These are phyloP conservation scores for Phyllosticta citrichinensis DNA, from an alignment of 2,329 filamentous ascomycete species.

Conservation along the genomic window DNA sequence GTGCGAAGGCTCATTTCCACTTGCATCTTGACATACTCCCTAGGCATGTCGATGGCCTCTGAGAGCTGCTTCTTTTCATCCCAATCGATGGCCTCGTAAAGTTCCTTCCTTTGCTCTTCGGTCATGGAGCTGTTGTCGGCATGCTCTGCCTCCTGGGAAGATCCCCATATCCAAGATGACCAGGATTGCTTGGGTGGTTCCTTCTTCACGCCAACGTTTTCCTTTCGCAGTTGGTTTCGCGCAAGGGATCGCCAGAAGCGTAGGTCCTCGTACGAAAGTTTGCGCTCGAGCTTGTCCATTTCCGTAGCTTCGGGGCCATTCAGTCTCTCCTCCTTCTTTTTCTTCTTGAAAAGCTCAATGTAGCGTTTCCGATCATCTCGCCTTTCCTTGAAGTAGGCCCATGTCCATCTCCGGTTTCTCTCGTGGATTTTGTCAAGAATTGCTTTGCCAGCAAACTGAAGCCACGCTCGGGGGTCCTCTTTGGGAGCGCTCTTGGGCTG, in stretches of 20 bases:
- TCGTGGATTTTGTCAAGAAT: slow-evolving; percentile 93
- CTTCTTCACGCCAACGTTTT: slow-evolving; percentile 83
- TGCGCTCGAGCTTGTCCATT: slow-evolving; percentile 68
- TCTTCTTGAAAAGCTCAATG: slow-evolving; percentile 93
- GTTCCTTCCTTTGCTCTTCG: slow-evolving; percentile 88
- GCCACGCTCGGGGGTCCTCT: slow-evolving; percentile 86
- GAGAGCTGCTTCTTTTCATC: slow-evolving; percentile 88
- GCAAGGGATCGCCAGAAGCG: slow-evolving; percentile 95
- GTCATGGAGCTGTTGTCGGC: slow-evolving; percentile 79
- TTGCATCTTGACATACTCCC: slow-evolving; percentile 87
- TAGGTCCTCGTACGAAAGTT: slow-evolving; percentile 86
- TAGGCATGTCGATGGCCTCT: slow-evolving; percentile 78
- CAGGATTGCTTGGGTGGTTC: slow-evolving; percentile 70
- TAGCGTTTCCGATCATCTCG: slow-evolving; percentile 82
- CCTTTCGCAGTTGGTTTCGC: slow-evolving; percentile 87
- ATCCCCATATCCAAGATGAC: slow-evolving; percentile 84
- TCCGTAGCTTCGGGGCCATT: slow-evolving; percentile 61
- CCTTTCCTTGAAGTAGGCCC: slow-evolving; percentile 89
- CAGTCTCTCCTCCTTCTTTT: slow-evolving; percentile 59
- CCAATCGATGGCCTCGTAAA: slow-evolving; percentile 97
- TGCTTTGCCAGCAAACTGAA: slow-evolving; percentile 81
- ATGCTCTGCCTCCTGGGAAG: slow-evolving; percentile 50
- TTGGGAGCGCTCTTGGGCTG: slow-evolving; percentile 79
- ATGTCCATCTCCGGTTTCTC: slow-evolving; percentile 84
- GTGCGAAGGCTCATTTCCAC: slow-evolving; percentile 88